Base-by-base conservation (phyloP, 805 yeast species). In the Monosporozyma unispora region DNA sequence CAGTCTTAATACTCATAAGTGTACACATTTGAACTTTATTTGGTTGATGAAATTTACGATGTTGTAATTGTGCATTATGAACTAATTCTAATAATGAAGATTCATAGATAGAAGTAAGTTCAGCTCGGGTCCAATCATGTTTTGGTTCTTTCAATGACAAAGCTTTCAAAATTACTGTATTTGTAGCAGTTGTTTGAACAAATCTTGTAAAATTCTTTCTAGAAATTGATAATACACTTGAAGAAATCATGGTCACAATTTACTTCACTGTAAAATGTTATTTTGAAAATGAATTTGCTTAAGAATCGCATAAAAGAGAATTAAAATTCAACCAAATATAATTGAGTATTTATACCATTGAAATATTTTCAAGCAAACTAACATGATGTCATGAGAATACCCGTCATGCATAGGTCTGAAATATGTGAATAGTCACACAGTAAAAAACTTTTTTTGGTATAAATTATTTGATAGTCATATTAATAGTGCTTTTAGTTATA, bases 1-100 rank as follows among this genome's bases (percentile, higher is more conserved):
- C 93, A 1, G 84, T 76, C 60, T 85, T 85, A 62, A 85, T 84
- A 52, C 80, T 80, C 69, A 84, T 72, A 55, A 85, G 70, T 2
- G 91, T 83, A 66, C 93, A 85, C 47, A 86, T 70, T 61, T 86
- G 93, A 23, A 84, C 82, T 39, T 39, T 39, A 21, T 39, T 9
- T 19, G 89, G 87, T 53, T 84, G 80, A 59, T 85, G 88, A 66
- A 74, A 76, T 51, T 70, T 73, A 39, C 89, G 67, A 61, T 85
- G 91, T 50, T 82, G 84, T 9, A 75, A 55, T 56, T 82, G 87
- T 0, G 91, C 80, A 37, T 70, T 69, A 59, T 71, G 74, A 9
- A 79, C 72, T 41, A 85, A 69, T 38, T 82, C 84, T 68, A 80
- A 68, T 52, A 85, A 66, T 0, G 93, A 90, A 1, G 84, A 74